Evolutionary conservation across 2,329 filamentous ascomycete species (phyloP), one percentile per base, ranked within the genome.

Genomic region (Cladosporium colombiae): DNA sequence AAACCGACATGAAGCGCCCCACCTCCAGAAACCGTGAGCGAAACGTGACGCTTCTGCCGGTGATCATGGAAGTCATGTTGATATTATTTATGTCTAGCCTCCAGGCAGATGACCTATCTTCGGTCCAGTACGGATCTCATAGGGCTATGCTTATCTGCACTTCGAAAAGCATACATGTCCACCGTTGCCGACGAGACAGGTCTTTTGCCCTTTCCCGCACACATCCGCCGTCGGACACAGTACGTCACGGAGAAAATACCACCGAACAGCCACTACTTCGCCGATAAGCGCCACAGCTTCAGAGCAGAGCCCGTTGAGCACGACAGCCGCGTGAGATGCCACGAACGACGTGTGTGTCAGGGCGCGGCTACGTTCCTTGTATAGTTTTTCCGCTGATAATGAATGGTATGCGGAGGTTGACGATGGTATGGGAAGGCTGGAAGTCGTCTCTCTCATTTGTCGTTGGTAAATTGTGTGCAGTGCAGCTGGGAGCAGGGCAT

Each of bases 211-310:
- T 57, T 57, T 57, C 40, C 55, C 55, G 55, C 55, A 23, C 31
- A 21, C 55, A 27, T 57, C 55, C 55, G 33, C 55, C 29, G 14
- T 55, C 40, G 40, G 52, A 55, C 33, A 21, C n/a, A 13, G 33
- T 44, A 25, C 16, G 52, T n/a, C 23, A 31, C 52, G 52, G 52
- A 55, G 33, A 44, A 29, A 59, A 29, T 21, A 44, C 33, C 25
- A 23, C 56, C 56, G 56, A 44, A 31, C 23, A 21, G 23, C 35
- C 31, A 59, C 18, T n/a, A 59, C 18, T n/a, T 46, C 25, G 56
- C 56, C 33, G 37, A 59, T 59, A 59, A 29, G 56, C 56, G 21
- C 37, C 27, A 55, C 18, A 18, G 27, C 50, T 53, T 53, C 50
- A 55, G 52, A 55, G 27, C 50, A 55, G 52, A 55, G 27, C 14